Base-by-base conservation (phyloP, 129 eudicot genomes). In the Artemisia annua region DNA sequence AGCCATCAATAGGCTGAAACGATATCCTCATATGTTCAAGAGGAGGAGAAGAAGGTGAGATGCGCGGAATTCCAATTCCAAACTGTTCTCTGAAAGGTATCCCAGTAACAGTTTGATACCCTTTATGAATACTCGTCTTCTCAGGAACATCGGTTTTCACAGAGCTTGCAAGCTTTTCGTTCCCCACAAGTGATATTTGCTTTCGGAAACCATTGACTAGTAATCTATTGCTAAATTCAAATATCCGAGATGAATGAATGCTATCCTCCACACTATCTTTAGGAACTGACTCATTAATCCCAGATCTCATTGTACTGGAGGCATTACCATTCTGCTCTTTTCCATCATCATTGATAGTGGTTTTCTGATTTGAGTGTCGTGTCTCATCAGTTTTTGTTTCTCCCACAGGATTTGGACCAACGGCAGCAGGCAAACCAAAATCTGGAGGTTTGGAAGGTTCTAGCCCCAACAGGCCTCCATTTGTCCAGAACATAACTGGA, bases 371-470 rank as follows among this genome's bases (percentile, higher is more conserved):
- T 39, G 46, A 39, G 46, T 39, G 46, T 39, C 1, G 46, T 39
- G 46, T 39, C 46, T 39, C 46, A 39, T 39, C 80, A 17, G 74
- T 71, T 63, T 63, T 70, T 66, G 63, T 61, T 59, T 71, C 76
- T 68, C 28, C 72, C 4, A 13, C 17, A 24, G 76, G 64, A 64
- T 13, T 81, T 24, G 74, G 79, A 65, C 66, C 67, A 35, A 30
- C 78, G 69, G 64, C 58, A 66, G 84, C 81, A 58, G 74, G 28
- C n/a, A 74, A 64, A 69, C 88, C 80, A 55, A 70, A 86, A 83
- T 85, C 99, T 19, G 94, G 93, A 77, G 99, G 99, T 69, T 95
- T 95, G 26, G 99, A 95, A 49, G 99, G 99, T 75, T 81, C 88
- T 24, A 95, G 89, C 17, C 99, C 99, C 65, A 91, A 84, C 39